Percentiles rank a stretch among this genome's conserved stretches.
Conservation (phyloP, 2,329 filamentous ascomycete species). For the Sordariomycetes sp. region DNA sequence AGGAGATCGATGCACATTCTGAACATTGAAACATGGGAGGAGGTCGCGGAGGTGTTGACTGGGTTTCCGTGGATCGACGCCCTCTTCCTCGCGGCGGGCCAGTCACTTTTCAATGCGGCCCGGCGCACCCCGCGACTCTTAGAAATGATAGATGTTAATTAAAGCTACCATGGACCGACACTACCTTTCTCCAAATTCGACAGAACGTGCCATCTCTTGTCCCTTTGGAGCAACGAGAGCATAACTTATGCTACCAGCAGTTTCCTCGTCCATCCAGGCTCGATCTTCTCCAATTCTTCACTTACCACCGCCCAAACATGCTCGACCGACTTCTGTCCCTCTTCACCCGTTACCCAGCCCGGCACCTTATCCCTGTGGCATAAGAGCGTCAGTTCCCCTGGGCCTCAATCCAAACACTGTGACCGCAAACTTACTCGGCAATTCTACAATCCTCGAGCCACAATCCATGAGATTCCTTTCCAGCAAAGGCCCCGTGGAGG, state of each 20-base stretch:
- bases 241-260: too few relatives aligned
- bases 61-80: neutral
- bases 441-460: slow-evolving; percentile 14
- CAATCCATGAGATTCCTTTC: slow-evolving; percentile 15
- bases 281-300: neutral
- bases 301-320: neutral
- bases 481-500: slow-evolving; percentile 13
- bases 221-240: too few relatives aligned
- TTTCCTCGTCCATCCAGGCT: neutral
- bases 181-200: neutral
- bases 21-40: neutral
- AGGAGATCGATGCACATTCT: neutral
- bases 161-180: neutral
- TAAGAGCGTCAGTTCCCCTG: too few relatives aligned
- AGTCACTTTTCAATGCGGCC: neutral
- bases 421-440: slow-evolving; percentile 13
- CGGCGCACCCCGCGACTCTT: too few relatives aligned
- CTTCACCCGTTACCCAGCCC: neutral
- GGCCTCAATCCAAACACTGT: neutral
- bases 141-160: too few relatives aligned
- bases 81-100: neutral
- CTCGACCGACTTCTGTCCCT: neutral
- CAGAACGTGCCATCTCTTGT: too few relatives aligned
- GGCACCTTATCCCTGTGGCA: neutral
- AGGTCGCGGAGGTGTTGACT: neutral